Conservation (phyloP, 2,329 filamentous ascomycete genomes). For the Sarocladium kiliense region DNA sequence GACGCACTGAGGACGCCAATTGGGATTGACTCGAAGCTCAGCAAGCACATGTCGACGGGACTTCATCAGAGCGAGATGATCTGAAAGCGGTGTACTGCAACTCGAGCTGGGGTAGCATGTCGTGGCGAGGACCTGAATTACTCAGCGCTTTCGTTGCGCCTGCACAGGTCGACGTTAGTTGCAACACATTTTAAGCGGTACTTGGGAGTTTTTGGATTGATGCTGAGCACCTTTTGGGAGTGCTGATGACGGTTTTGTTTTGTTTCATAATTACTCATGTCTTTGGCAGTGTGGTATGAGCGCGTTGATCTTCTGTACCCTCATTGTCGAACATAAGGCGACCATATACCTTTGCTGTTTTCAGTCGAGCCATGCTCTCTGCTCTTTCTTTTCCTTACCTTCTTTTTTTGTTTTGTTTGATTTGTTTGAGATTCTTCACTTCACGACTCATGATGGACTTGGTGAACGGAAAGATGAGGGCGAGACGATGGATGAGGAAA, state of each 20-base stretch:
- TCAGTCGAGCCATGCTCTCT: not conserved
- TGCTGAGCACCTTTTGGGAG: not conserved
- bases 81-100: constrained; percentile 22
- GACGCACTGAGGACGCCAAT: constrained; percentile 28
- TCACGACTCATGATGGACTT: constrained; percentile 11
- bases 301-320: constrained; percentile 1
- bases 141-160: not conserved
- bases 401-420: constrained; percentile 11
- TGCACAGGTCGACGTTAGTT: not conserved
- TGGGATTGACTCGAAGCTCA: constrained; percentile 18
- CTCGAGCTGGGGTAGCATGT: not conserved
- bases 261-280: constrained; percentile 1
- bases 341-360: constrained; percentile 7
- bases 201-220: not conserved
- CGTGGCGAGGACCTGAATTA: not conserved
- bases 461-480: no score
- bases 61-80: constrained; percentile 53
- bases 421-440: constrained; percentile 15
- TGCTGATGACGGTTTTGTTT: not conserved
- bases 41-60: constrained; percentile 43
- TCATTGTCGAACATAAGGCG: constrained; percentile 8
- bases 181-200: not conserved
- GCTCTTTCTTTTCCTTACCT: constrained; percentile 8
- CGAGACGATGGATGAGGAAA: constrained; percentile 16
- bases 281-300: not conserved